A percentile compares a stretch with the other conserved stretches of the same genome.
Evolutionary conservation across 371 early-diverging fungal species (phyloP).

Genomic region (Apophysomyces sp.): DNA sequence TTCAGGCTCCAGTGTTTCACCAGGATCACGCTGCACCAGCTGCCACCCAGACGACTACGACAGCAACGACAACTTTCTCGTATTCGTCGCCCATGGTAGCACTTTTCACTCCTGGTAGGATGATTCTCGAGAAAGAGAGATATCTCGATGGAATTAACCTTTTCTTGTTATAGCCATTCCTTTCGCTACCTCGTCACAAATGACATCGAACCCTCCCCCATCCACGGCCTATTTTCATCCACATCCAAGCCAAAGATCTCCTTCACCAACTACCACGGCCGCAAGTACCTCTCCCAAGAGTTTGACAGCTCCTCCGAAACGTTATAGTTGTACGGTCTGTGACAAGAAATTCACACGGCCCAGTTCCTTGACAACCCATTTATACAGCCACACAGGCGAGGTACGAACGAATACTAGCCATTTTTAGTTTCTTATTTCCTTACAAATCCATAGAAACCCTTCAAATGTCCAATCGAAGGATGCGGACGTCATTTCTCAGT

Average conservation of each 20-base stretch:
- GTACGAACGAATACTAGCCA: slow-evolving; percentile 7
- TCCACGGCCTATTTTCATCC: not conserved
- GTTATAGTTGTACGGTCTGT: slow-evolving; percentile 50
- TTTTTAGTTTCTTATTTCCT: too few species aligned
- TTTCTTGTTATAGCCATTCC: not conserved
- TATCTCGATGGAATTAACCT: too few species aligned
- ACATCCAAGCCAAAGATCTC: not conserved
- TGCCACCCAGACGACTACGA: too few species aligned
- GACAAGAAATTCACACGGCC: slow-evolving; percentile 60
- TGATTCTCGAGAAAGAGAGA: too few species aligned
- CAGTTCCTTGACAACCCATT: slow-evolving; percentile 58
- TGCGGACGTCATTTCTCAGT: slow-evolving; percentile 46
- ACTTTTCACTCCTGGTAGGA: not conserved
- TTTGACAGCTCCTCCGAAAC: slow-evolving; percentile 19
- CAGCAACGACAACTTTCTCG: not conserved
- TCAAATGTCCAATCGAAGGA: slow-evolving; percentile 32
- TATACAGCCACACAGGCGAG: slow-evolving; percentile 65
- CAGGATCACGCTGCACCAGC: not conserved
- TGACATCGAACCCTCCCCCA: not conserved
- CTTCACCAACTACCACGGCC: not conserved
- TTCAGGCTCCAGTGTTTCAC: not conserved
- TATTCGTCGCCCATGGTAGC: not conserved
- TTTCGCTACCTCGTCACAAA: not conserved
- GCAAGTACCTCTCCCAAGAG: not conserved
- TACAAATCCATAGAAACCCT: slow-evolving; percentile 32